These are phyloP conservation scores for Solanum pimpinellifolium DNA, from an alignment of 257 asterid species.

Conservation along the genomic window DNA sequence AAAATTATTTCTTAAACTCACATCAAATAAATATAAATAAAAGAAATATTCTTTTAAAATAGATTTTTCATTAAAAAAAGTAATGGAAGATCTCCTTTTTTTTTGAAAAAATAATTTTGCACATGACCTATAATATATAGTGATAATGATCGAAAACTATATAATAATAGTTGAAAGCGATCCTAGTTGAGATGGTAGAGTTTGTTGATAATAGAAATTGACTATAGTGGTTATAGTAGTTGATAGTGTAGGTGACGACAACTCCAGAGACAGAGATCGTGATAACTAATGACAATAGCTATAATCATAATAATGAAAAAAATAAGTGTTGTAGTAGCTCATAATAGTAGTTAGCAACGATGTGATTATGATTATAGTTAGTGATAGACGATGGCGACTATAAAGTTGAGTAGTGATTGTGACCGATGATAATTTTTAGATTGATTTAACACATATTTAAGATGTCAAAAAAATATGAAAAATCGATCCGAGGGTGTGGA, in stretches of 20 bases:
- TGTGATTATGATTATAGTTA: too few species aligned
- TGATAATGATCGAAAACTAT: not conserved
- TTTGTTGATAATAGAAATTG: not conserved
- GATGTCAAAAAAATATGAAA: too few species aligned
- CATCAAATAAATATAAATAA: not conserved
- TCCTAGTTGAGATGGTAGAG: not conserved
- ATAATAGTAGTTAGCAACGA: too few species aligned
- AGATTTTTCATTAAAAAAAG: too few species aligned
- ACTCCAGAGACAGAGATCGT: fast-evolving
- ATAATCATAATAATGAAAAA: too few species aligned
- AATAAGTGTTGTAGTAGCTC: too few species aligned
- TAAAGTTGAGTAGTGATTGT: not conserved
- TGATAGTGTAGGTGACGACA: not conserved
- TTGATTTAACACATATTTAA: too few species aligned
- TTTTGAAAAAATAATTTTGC: too few species aligned
- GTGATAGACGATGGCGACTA: not conserved
- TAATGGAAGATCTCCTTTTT: fast-evolving
- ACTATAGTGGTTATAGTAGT: too few species aligned
- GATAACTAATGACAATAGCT: not conserved
- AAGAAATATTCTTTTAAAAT: too few species aligned
- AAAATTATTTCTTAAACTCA: not conserved
- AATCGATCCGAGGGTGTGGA: not conserved
- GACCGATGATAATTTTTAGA: not conserved
- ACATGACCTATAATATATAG: too few species aligned
- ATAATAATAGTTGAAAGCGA: not conserved